Base-by-base conservation (phyloP, 495 filamentous ascomycete species). In the Staphylotrichum tortipilum region DNA sequence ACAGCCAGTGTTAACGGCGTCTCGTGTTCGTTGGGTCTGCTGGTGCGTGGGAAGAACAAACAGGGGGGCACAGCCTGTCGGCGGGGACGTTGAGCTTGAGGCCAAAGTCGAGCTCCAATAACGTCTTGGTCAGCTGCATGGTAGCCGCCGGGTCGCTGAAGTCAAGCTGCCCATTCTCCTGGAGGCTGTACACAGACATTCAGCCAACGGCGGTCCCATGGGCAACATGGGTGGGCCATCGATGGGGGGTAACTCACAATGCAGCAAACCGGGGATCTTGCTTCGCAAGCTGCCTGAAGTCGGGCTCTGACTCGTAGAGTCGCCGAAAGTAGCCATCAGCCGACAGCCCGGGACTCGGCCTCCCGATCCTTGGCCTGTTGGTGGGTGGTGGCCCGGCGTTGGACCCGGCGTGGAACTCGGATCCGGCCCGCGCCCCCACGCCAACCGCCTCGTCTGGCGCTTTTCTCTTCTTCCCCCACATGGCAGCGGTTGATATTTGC, bases 31-130 rank as follows among this genome's bases (percentile, higher is more conserved):
- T 11, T 4, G 15, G 11, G n/a, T 2, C 11, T 1, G 2, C 24
- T 11, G 21, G 15, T 44, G 2, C 12, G 15, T 43, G 8, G 2
- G 23, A 17, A 14, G 10, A 14, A 56, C 78, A 50, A 65, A 94
- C 85, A 19, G 92, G 88, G n/a, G 92, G 92, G 58, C 92, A 98
- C 6, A 98, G 73, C 42, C 92, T 76, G 66, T 94, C 81, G 18
- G 75, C 67, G 0, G 87, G 89, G 0, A 94, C 73, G 12, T 83
- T 72, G 7, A 96, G 71, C 5, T 71, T 54, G 3, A 97, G 60
- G 5, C 75, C 73, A 63, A 96, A 96, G 60, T 96, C 84, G 26
- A 74, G 67, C 53, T 81, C 74, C 19, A 97, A 71, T 7, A 95
- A 70, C 28, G 81, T 83, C 63, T 84, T 89, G 11, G 91, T 90